Evolutionary conservation across 495 filamentous ascomycete species (phyloP).

Genomic region (Neurospora pannonica): DNA sequence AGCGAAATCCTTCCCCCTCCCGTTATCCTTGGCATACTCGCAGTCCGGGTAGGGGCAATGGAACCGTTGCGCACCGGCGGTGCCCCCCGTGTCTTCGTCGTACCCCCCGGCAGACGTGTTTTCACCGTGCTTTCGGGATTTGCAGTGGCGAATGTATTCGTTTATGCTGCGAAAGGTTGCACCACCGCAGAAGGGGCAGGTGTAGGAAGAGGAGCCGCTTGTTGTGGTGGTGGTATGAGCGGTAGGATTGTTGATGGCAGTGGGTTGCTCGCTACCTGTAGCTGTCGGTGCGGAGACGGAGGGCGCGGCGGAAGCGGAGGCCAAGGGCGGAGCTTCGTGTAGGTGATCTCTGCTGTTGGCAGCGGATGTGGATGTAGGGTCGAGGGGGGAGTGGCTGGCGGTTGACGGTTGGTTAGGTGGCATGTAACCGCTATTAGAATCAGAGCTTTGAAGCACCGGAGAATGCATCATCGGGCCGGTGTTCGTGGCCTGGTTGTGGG

Average conservation of each 20-base stretch:
- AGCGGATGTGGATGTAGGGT: background rate
- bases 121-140: too few relatives aligned
- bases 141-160: too few relatives aligned
- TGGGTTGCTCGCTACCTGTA: too few relatives aligned
- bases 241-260: too few relatives aligned
- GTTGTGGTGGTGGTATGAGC: too few relatives aligned
- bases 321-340: background rate
- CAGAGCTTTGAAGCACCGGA: background rate
- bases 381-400: background rate
- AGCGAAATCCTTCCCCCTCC: background rate
- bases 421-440: background rate
- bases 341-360: background rate
- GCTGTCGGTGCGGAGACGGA: too few relatives aligned
- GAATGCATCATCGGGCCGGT: background rate
- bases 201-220: too few relatives aligned
- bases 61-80: background rate
- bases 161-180: too few relatives aligned
- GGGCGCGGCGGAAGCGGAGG: background rate
- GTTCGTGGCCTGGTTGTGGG: background rate
- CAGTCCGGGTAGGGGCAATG: background rate
- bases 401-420: background rate
- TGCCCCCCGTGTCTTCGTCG: too few relatives aligned
- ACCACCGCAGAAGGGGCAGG: too few relatives aligned
- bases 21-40: background rate
- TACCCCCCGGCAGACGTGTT: too few relatives aligned